Percentiles rank a stretch among this genome's conserved stretches.
These are phyloP conservation scores for Cyclotella cryptica DNA, from an alignment of 108 stramenopile genomes.

Conservation along the genomic window DNA sequence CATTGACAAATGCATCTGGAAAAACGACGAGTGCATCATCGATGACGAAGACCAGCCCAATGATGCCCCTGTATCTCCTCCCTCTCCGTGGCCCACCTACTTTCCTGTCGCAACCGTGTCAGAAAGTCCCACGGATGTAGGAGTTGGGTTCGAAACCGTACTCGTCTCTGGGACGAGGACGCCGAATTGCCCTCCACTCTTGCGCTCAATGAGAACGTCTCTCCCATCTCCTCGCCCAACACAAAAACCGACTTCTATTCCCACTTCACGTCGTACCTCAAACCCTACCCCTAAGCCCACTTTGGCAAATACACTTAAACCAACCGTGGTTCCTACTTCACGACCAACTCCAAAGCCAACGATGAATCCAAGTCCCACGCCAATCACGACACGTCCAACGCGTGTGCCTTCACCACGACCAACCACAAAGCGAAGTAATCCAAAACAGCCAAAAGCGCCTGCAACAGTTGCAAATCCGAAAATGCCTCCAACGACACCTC, in stretches of 20 bases:
- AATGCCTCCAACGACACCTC: too few species aligned
- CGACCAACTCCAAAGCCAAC: background rate
- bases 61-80: background rate
- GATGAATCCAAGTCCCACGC: too few species aligned
- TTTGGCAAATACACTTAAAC: background rate
- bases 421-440: too few species aligned
- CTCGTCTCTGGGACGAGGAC: background rate
- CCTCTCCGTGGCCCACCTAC: slow-evolving; percentile 19
- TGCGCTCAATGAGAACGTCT: background rate
- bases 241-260: background rate
- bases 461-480: too few species aligned
- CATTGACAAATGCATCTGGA: background rate
- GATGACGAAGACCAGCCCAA: background rate
- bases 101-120: background rate
- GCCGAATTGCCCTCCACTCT: background rate
- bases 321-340: background rate
- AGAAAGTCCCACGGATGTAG: background rate
- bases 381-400: too few species aligned
- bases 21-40: slow-evolving; percentile 3
- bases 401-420: too few species aligned
- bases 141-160: background rate
- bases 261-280: background rate
- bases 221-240: background rate
- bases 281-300: background rate
- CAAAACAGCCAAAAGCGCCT: too few species aligned